These are phyloP conservation scores for Phialophora chinensis DNA, from an alignment of 2,329 filamentous ascomycete species.

Conservation along the genomic window DNA sequence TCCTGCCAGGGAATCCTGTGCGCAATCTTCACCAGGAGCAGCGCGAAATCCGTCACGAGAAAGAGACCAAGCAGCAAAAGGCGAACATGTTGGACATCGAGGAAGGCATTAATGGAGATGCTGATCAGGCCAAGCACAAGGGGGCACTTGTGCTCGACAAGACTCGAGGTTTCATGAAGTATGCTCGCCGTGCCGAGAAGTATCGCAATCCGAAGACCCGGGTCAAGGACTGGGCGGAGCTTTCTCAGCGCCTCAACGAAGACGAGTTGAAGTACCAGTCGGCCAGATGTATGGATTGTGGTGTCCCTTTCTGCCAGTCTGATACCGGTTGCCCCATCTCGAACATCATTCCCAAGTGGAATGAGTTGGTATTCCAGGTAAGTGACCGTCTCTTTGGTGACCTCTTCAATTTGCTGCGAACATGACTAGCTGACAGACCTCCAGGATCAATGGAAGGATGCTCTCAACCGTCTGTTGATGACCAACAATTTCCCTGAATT, in stretches of 20 bases:
- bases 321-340: constrained; percentile 94
- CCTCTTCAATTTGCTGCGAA: too few relatives aligned
- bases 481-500: constrained; percentile 99
- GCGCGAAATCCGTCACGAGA: constrained; percentile 62
- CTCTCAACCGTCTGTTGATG: constrained; percentile 87
- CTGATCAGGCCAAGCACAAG: constrained; percentile 85
- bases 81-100: constrained; percentile 82
- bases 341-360: constrained; percentile 98
- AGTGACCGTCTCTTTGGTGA: too few relatives aligned
- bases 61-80: constrained; percentile 72
- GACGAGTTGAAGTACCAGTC: constrained; percentile 97
- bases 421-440: too few relatives aligned
- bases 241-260: constrained; percentile 84
- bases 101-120: constrained; percentile 79
- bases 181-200: constrained; percentile 89
- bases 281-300: constrained; percentile 97
- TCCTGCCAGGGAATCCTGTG: constrained; percentile 70
- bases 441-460: constrained; percentile 82
- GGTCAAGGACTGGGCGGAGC: constrained; percentile 91
- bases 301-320: constrained; percentile 97
- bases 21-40: constrained; percentile 60
- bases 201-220: constrained; percentile 84
- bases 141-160: constrained; percentile 93
- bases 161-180: constrained; percentile 97
- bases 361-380: constrained; percentile 70